Evolutionary conservation across 2,329 filamentous ascomycete species (phyloP), one percentile per base, ranked within the genome.

Genomic region (Helicocarpus griseus): DNA sequence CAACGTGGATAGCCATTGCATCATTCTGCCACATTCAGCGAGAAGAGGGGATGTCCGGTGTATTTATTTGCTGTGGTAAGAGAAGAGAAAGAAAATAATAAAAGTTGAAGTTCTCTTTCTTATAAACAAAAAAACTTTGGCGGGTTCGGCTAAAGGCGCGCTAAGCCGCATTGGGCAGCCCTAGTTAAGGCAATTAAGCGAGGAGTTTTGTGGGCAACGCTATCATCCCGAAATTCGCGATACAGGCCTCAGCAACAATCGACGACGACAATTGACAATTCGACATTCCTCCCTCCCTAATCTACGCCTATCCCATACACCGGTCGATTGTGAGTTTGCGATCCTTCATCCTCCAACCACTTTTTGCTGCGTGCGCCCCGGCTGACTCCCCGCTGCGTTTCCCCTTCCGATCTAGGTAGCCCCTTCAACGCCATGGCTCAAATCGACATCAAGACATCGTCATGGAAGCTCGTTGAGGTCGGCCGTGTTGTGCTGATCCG

Each of bases 391-490:
- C 49, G 41, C 40, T 19, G n/a, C 41, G 14, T n/a, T 41, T 22
- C 22, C n/a, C n/a, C 21, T 47, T 36, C 21, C 48, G 57, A 60
- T 65, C 57, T 69, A 82, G 77, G 78, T 75, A 73, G 76, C 73
- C 75, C 76, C 76, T 44, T 44, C 41, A 44, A 44, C 79, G 85
- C 75, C 82, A 89, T 89, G 86, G 83, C 85, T 77, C 84, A 88
- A 79, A 83, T 86, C 77, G 78, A 84, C 70, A 84, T 90, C 77
- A 84, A 85, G 77, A 78, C 83, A 74, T 86, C 86, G 71, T 81
- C 83, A 75, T 94, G 89, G 89, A 90, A 90, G 81, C 82, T 89
- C 77, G 90, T 98, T 74, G 90, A 98, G 85, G 88, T 96, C 76
- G 93, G 93, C 84, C 89, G 93, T 73, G 84, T 98, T 71, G 86